Percentiles rank a stretch among this genome's conserved stretches.
phyloP scores from a whole-genome alignment of 331 rosid species.

The Rhamnella rubrinervis region DNA sequence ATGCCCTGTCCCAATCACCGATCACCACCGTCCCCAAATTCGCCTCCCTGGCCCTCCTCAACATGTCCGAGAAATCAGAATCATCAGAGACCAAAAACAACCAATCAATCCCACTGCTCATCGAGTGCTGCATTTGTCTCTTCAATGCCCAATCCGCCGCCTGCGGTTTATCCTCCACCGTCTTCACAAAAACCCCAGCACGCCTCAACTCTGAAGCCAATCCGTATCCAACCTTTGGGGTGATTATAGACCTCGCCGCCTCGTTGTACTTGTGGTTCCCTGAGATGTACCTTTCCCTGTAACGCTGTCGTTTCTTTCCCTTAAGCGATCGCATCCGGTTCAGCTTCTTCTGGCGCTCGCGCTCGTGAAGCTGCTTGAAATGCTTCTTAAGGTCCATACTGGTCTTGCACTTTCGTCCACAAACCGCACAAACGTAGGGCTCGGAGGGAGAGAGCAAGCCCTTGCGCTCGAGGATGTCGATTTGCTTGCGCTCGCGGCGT shows the following conservation, averaged over 20 bases:
- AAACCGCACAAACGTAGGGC: slow-evolving; percentile 55
- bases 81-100: slow-evolving; percentile 76
- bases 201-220: slow-evolving; percentile 72
- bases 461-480: slow-evolving; percentile 70
- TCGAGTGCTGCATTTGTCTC: slow-evolving; percentile 82
- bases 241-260: slow-evolving; percentile 51
- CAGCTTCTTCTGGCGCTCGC: slow-evolving; percentile 72
- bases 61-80: slow-evolving; percentile 73
- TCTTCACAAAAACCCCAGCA: slow-evolving; percentile 83
- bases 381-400: slow-evolving; percentile 62
- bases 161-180: slow-evolving; percentile 80
- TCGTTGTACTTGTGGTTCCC: slow-evolving; percentile 58
- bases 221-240: slow-evolving; percentile 72
- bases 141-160: slow-evolving; percentile 92
- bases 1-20: slow-evolving; percentile 65
- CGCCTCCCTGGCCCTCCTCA: slow-evolving; percentile 59
- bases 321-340: slow-evolving; percentile 49
- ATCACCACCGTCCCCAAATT: slow-evolving; percentile 79
- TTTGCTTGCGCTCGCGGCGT: slow-evolving; percentile 52
- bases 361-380: slow-evolving; percentile 63
- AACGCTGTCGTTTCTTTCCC: slow-evolving; percentile 68
- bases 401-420: slow-evolving; percentile 65
- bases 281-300: slow-evolving; percentile 46
- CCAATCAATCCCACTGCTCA: slow-evolving; percentile 84
- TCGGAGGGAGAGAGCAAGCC: slow-evolving; percentile 47